A percentile compares a stretch with the other conserved stretches of the same genome.
Evolutionary conservation across 768 basidiomycete species (phyloP).

Genomic region (Lactarius hatsudake): DNA sequence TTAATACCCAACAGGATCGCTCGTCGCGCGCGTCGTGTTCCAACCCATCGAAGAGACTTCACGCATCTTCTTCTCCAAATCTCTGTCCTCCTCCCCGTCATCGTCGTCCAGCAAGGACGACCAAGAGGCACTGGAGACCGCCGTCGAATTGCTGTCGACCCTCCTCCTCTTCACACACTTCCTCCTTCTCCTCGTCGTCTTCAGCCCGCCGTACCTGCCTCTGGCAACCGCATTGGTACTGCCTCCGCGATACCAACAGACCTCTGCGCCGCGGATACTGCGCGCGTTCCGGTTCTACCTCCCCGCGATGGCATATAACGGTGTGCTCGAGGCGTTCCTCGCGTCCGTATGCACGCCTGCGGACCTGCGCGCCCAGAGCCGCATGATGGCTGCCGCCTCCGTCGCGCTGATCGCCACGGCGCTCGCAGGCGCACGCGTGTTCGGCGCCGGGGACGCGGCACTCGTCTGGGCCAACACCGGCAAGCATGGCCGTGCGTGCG

Average conservation of each 20-base stretch:
- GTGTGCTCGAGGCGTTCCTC: constrained; percentile 88
- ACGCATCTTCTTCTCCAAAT: constrained; percentile 83
- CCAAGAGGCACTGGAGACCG: constrained; percentile 32
- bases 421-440: not conserved
- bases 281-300: constrained; percentile 84
- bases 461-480: constrained; percentile 74
- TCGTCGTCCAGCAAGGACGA: not conserved
- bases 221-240: constrained; percentile 68
- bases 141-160: constrained; percentile 47
- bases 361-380: constrained; percentile 52
- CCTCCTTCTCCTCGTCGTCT: constrained; percentile 66
- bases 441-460: constrained; percentile 56
- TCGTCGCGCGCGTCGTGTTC: constrained; percentile 88
- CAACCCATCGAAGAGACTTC: constrained; percentile 95
- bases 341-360: constrained; percentile 65
- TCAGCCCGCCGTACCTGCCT: constrained; percentile 73
- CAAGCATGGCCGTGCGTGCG: constrained; percentile 62
- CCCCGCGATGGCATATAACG: constrained; percentile 87
- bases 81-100: constrained; percentile 29
- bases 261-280: constrained; percentile 79
- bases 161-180: constrained; percentile 65
- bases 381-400: constrained; percentile 84
- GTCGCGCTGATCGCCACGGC: constrained; percentile 59
- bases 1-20: constrained; percentile 58
- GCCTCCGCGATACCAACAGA: constrained; percentile 59